Conservation (phyloP, 1,284 basidiomycete species). For the Cronartium quercuum region DNA sequence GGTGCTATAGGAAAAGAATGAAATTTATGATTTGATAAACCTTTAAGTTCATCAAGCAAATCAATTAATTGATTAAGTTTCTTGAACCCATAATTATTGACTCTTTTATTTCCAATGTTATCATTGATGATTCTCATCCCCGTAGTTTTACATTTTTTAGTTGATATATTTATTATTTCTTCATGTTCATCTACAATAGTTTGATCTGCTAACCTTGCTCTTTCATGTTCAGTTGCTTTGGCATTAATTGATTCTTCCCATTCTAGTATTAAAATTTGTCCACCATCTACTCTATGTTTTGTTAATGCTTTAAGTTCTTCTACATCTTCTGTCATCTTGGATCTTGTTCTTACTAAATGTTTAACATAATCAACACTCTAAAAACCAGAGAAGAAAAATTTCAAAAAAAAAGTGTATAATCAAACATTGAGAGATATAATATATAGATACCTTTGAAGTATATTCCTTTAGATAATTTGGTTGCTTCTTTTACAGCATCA, state of each 20-base stretch:
- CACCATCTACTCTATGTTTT: conserved; percentile 41
- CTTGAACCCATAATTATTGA: not conserved
- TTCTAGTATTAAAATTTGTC: conserved; percentile 40
- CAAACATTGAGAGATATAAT: not conserved
- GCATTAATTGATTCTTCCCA: conserved; percentile 40
- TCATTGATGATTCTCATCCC: not conserved
- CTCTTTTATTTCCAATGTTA: not conserved
- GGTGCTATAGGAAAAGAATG: not conserved
- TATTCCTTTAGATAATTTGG: conserved; percentile 44
- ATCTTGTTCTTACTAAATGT: conserved; percentile 40
- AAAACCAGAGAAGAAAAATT: not conserved
- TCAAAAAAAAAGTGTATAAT: not conserved
- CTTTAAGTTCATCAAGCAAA: not conserved
- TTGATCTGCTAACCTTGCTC: conserved; percentile 40
- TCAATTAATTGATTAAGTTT: not conserved
- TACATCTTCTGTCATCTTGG: conserved; percentile 42
- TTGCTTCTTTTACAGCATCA: conserved; percentile 45
- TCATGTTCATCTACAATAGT: conserved; percentile 37
- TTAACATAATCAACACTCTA: conserved; percentile 44
- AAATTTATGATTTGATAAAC: conserved; percentile 2
- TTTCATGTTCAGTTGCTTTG: conserved; percentile 39
- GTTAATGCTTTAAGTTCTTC: conserved; percentile 42
- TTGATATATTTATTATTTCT: conserved; percentile 9
- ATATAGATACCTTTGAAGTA: conserved; percentile 41
- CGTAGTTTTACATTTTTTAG: conserved; percentile 22